Conservation (phyloP, 1,139 yeast genomes). For the Diutina scorzettiae region DNA sequence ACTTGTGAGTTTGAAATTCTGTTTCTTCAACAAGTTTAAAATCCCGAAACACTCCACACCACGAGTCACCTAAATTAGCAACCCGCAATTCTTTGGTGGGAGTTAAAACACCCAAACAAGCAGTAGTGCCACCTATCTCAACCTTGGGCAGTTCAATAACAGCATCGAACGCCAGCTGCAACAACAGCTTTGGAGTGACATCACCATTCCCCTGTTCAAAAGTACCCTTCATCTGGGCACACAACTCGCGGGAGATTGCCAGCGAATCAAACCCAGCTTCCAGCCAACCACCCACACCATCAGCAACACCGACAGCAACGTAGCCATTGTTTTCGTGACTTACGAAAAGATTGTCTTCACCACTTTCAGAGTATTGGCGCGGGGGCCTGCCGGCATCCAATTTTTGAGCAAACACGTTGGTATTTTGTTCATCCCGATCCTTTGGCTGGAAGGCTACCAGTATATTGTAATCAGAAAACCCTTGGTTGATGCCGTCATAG, state of each 20-base stretch:
- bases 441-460: constrained; percentile 70
- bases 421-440: constrained; percentile 34
- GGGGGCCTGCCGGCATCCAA: constrained; percentile 10
- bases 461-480: constrained; percentile 31
- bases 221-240: constrained; percentile 24
- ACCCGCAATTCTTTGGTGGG: constrained; percentile 41
- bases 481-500: background rate
- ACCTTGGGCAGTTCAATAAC: constrained; percentile 47
- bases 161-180: constrained; percentile 42
- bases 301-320: constrained; percentile 80
- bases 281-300: constrained; percentile 98
- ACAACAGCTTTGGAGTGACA: constrained; percentile 34
- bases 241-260: constrained; percentile 63
- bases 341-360: constrained; percentile 70
- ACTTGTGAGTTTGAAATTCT: constrained; percentile 71
- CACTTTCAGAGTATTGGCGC: background rate
- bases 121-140: constrained; percentile 92
- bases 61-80: constrained; percentile 88
- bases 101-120: constrained; percentile 69
- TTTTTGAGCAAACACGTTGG: constrained; percentile 25
- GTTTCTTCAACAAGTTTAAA: constrained; percentile 56
- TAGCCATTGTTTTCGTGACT: constrained; percentile 33
- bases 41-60: constrained; percentile 78
- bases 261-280: constrained; percentile 85
- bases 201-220: constrained; percentile 15